Conservation (phyloP, 1,139 yeast species). For the Hyphopichia wangnamkhiaoensis region DNA sequence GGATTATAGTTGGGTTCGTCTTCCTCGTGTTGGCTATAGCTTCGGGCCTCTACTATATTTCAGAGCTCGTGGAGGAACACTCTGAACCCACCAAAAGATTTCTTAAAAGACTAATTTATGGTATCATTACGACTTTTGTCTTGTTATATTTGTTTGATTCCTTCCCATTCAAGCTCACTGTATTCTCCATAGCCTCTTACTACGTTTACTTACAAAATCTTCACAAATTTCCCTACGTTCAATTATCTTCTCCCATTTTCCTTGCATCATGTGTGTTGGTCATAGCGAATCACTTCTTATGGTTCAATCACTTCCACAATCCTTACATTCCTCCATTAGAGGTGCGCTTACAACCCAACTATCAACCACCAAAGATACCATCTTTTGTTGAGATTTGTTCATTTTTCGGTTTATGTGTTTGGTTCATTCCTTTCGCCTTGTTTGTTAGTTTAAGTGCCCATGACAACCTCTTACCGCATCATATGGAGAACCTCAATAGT, state of each 20-base stretch:
- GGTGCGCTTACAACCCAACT: constrained; percentile 55
- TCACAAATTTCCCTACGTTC: constrained; percentile 79
- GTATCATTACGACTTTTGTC: constrained; percentile 52
- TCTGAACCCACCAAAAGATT: constrained; percentile 79
- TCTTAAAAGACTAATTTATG: constrained; percentile 61
- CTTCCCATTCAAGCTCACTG: constrained; percentile 68
- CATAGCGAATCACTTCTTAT: constrained; percentile 75
- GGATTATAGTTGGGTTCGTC: constrained; percentile 72
- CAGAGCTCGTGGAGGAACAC: constrained; percentile 93
- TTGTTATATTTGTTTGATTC: constrained; percentile 70
- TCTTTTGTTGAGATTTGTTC: constrained; percentile 88
- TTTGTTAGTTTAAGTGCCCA: constrained; percentile 92
- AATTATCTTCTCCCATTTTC: constrained; percentile 70
- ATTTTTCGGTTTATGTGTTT: constrained; percentile 87
- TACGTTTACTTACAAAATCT: constrained; percentile 74
- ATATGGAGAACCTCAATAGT: constrained; percentile 35
- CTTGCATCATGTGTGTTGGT: constrained; percentile 73
- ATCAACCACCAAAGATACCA: constrained; percentile 70
- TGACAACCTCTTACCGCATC: constrained; percentile 81
- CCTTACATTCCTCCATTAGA: constrained; percentile 62
- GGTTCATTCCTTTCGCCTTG: constrained; percentile 92
- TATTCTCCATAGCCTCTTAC: constrained; percentile 70
- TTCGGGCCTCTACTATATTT: constrained; percentile 85
- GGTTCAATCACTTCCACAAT: constrained; percentile 86
- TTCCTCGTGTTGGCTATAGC: constrained; percentile 65